Conservation (phyloP, 495 filamentous ascomycete genomes). For the Penicillium waksmanii region DNA sequence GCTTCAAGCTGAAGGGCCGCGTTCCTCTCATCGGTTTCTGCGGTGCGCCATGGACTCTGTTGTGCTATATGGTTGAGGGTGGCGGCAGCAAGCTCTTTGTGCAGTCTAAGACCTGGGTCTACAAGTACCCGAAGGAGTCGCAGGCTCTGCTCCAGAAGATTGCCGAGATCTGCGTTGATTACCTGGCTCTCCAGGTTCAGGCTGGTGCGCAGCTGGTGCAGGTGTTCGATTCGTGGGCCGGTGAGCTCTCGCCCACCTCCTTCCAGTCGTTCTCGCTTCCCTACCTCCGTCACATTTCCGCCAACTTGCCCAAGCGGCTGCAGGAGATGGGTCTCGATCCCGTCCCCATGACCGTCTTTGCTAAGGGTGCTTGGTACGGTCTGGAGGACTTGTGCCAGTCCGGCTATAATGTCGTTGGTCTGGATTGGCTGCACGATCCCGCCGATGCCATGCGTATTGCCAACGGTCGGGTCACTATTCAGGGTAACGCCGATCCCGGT, state of each 20-base stretch:
- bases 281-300: conserved; percentile 81
- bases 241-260: conserved; percentile 80
- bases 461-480: conserved; percentile 74
- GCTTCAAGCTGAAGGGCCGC: conserved; percentile 81
- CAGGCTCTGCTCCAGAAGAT: conserved; percentile 87
- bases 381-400: conserved; percentile 83
- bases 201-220: conserved; percentile 92
- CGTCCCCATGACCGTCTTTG: conserved; percentile 98
- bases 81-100: conserved; percentile 93
- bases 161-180: conserved; percentile 88
- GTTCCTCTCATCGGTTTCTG: conserved; percentile 98
- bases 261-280: conserved; percentile 86
- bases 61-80: conserved; percentile 99
- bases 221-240: conserved; percentile 99
- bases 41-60: conserved; percentile 92
- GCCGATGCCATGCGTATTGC: conserved; percentile 79
- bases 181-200: conserved; percentile 86
- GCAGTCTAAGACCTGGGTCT: conserved; percentile 92
- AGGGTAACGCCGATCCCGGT: conserved; percentile 95
- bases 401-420: conserved; percentile 88
- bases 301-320: conserved; percentile 72
- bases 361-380: conserved; percentile 99
- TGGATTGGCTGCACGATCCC: conserved; percentile 95
- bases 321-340: conserved; percentile 70
- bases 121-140: conserved; percentile 79